Percentiles rank a stretch among this genome's conserved stretches.
Evolutionary conservation across 2,329 filamentous ascomycete genomes (phyloP).

Genomic region (Neobulgaria alba): DNA sequence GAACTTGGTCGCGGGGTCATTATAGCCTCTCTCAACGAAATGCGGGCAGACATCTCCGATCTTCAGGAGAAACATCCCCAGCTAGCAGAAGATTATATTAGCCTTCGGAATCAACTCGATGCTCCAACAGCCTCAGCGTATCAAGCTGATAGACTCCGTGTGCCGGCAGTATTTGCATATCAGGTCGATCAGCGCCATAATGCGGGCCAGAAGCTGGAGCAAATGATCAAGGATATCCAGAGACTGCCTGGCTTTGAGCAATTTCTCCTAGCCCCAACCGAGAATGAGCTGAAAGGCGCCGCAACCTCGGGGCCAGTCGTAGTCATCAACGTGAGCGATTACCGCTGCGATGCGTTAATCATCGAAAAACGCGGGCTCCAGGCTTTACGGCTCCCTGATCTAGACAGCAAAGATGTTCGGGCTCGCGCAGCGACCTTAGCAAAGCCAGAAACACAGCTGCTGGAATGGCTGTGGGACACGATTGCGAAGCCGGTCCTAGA

Average conservation of each 20-base stretch:
- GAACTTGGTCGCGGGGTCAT: slow-evolving; percentile 26
- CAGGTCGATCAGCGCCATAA: too few species aligned
- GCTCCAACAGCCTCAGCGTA: neutral
- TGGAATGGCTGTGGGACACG: slow-evolving; percentile 30
- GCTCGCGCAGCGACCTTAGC: neutral
- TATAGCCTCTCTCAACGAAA: slow-evolving; percentile 15
- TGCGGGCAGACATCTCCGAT: slow-evolving; percentile 14
- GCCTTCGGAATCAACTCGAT: slow-evolving; percentile 8
- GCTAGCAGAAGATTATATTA: slow-evolving; percentile 9
- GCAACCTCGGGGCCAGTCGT: slow-evolving; percentile 25
- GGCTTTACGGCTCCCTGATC: too few species aligned
- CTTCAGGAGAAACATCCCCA: slow-evolving; percentile 6
- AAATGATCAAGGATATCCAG: too few species aligned
- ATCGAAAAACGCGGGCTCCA: slow-evolving; percentile 19
- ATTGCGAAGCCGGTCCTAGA: slow-evolving; percentile 24
- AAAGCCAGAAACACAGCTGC: slow-evolving; percentile 5
- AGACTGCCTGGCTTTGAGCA: slow-evolving; percentile 20
- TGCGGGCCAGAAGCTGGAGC: too few species aligned
- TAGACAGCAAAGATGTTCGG: neutral
- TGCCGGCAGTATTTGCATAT: too few species aligned
- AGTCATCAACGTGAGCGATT: slow-evolving; percentile 25
- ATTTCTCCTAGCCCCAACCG: slow-evolving; percentile 20
- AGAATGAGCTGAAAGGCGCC: slow-evolving; percentile 16
- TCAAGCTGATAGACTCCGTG: slow-evolving; percentile 3
- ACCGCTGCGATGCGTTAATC: slow-evolving; percentile 28